Evolutionary conservation across 352 stramenopile species (phyloP), one percentile per base, ranked within the genome.

Genomic region (Thraustochytrium striatum): DNA sequence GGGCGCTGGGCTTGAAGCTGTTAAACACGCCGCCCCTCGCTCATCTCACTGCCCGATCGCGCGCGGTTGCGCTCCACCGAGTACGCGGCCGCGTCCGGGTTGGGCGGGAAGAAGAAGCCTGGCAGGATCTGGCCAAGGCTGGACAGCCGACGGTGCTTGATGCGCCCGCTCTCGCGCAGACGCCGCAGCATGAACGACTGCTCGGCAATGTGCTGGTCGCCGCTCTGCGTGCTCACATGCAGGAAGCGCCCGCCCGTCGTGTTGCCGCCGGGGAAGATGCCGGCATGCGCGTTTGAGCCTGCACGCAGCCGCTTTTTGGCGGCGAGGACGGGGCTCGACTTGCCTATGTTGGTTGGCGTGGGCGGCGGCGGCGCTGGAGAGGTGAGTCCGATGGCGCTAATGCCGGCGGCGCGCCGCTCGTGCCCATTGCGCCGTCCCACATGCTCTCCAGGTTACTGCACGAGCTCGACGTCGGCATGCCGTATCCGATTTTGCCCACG

Each of bases 131-230:
- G 65, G 35, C 52, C 65, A 7, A 75, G 52, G 19, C 32, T 55
- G 7, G 65, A 75, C 11, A 75, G 50, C 8, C 65, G 43, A 43
- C 65, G 65, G 21, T 38, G 30, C 1, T 38, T 16, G 21, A 75
- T 21, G 32, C 61, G 44, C 2, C 65, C 65, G 36, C 39, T 62
- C n/a, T 75, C 65, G 16, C 52, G 44, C 13, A 75, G 44, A 19
- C 65, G 44, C 30, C 30, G 30, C 1, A 75, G 65, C 65, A 75
- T 75, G 16, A 38, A 43, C 11, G 65, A 75, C 8, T 38, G 30
- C 50, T 75, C 65, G 5, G 50, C 3, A 36, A 75, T 30, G 30
- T 75, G 43, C n/a, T 75, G 65, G 3, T 75, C 65, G 32, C 65
- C 65, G 30, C 16, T 52, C 3, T 75, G 43, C 25, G 25, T 7